A percentile compares a stretch with the other conserved stretches of the same genome.
phyloP scores from a whole-genome alignment of 176 grass and related monocot genomes.

The Oryza meridionalis region DNA sequence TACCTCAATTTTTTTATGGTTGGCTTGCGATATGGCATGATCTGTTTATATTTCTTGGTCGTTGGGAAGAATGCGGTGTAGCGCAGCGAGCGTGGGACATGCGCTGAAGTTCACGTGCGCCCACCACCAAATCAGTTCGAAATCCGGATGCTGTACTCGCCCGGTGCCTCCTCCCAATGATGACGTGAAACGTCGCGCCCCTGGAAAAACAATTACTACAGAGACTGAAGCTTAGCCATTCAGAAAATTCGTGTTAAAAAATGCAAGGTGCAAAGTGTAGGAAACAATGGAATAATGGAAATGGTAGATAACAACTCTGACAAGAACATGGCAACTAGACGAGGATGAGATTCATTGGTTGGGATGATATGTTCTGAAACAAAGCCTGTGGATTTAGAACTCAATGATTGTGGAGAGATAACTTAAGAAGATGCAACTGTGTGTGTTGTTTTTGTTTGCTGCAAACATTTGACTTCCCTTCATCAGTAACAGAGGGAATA shows the following conservation, averaged over 20 bases:
- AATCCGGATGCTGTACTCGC: conserved; percentile 4
- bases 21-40: neutral
- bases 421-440: neutral
- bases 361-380: neutral
- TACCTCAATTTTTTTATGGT: neutral
- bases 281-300: neutral
- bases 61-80: neutral
- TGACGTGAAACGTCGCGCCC: neutral
- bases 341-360: conserved; percentile 16
- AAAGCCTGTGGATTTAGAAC: neutral
- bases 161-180: conserved; percentile 1
- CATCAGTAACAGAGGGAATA: neutral
- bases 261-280: neutral
- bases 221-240: neutral
- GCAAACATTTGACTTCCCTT: neutral
- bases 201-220: neutral
- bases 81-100: conserved; percentile 14
- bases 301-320: neutral
- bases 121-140: neutral
- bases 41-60: neutral
- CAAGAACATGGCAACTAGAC: neutral
- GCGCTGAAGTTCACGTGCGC: conserved; percentile 43
- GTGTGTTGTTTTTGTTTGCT: neutral
- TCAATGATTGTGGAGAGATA: neutral
- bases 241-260: neutral